Evolutionary conservation across 164 flowering plant species (phyloP), one percentile per base, ranked within the genome.

Genomic region (Cinnamomum micranthum): DNA sequence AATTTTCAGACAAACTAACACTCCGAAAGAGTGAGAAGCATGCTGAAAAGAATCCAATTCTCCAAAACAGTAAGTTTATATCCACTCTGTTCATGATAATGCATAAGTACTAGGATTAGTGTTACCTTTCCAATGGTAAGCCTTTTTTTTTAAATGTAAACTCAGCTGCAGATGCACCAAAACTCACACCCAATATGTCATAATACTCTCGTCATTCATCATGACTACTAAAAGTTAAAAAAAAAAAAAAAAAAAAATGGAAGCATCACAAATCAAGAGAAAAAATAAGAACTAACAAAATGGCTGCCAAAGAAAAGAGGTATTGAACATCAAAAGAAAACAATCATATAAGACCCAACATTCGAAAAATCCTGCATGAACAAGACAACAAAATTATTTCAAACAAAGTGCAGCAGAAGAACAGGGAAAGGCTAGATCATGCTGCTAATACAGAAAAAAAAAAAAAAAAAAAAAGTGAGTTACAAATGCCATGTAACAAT

Each of bases 131-230:
- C 87, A 1, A 72, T 91, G 91, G 82, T 95, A 95, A 75, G 97
- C 98, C 83, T 89, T 95, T 83, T 90, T 95, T 33, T 33, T 3
- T 33, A 3, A 2, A 3, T 33, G 4, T 33, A 3, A 31, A 90
- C 17, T 95, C 97, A 17, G 88, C 85, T 0, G 88, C 17, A 50
- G 94, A 81, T 11, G 98, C 93, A 71, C 88, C 91, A 3, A 77
- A 82, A 24, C 70, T 82, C 63, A 95, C 94, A 69, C 93, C 97
- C 86, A 94, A 77, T 15, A 87, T 76, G 41, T 94, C 93, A 80
- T 94, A 92, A 92, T 85, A 91, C 47, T 81, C 85, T 87, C 1
- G 3, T 94, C 95, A 85, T 87, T 89, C 87, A 86, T 94, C 98
- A 90, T 94, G 24, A 58, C 73, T 78, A 33, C 70, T 69, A 27